These are phyloP conservation scores for Diaporthe sp. DNA, from an alignment of 2,329 filamentous ascomycete genomes.

Conservation along the genomic window DNA sequence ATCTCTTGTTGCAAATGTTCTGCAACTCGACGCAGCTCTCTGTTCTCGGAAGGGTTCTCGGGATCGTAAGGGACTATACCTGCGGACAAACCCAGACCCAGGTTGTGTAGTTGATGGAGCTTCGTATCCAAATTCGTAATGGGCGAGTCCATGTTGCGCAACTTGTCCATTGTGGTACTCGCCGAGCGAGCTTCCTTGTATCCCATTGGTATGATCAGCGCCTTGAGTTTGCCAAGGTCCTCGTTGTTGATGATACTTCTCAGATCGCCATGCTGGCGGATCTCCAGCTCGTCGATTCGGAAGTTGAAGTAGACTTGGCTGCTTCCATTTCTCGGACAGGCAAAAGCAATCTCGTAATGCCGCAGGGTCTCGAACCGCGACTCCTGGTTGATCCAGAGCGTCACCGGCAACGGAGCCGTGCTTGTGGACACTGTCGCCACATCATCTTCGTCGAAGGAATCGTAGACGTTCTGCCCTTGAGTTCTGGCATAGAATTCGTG, in stretches of 20 bases:
- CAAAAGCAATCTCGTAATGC: neutral
- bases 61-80: neutral
- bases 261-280: neutral
- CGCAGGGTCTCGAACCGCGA: neutral
- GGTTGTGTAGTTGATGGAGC: neutral
- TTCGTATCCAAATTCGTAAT: neutral
- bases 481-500: neutral
- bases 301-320: slow-evolving; percentile 9
- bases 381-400: neutral
- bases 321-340: neutral
- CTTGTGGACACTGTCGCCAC: neutral
- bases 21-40: neutral
- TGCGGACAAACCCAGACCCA: neutral
- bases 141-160: no score
- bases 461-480: neutral
- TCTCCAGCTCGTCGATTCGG: neutral
- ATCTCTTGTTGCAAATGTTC: neutral
- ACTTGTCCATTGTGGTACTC: neutral
- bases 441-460: neutral
- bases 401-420: neutral
- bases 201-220: neutral
- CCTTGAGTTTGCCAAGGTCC: neutral
- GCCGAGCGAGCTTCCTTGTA: neutral
- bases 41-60: neutral
- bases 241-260: neutral